Conservation (phyloP, 2,329 filamentous ascomycete genomes). For the Colletotrichum sansevieriae region DNA sequence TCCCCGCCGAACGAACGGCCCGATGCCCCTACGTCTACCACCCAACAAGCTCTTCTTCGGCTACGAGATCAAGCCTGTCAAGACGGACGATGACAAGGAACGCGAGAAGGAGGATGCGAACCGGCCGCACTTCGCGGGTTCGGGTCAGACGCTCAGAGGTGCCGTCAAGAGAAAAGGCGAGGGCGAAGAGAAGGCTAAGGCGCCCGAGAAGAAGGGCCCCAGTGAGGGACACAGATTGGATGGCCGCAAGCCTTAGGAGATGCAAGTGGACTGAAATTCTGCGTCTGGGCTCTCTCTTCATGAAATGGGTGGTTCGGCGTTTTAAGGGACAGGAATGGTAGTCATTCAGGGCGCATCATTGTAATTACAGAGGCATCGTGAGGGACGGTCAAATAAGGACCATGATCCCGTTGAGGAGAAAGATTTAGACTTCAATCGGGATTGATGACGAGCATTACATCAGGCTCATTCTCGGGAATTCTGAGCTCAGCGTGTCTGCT, state of each 20-base stretch:
- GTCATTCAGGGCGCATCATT: conserved; percentile 35
- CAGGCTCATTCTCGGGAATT: no score
- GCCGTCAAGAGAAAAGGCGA: conserved; percentile 79
- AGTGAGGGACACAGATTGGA: conserved; percentile 60
- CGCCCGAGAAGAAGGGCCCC: conserved; percentile 60
- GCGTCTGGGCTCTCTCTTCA: conserved; percentile 2
- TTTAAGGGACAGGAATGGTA: conserved; percentile 24
- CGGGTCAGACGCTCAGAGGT: conserved; percentile 83
- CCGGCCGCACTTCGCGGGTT: conserved; percentile 83
- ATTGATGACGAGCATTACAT: no score
- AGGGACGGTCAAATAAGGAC: conserved; percentile 19
- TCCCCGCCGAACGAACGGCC: conserved; percentile 75
- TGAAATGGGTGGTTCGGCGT: conserved; percentile 31
- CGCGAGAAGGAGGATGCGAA: conserved; percentile 73
- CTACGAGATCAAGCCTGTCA: conserved; percentile 90
- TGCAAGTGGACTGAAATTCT: neutral
- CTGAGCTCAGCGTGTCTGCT: no score
- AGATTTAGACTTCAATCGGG: conserved; percentile 5
- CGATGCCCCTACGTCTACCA: conserved; percentile 85
- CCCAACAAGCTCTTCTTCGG: conserved; percentile 97
- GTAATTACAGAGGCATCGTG: conserved; percentile 31
- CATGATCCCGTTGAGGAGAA: conserved; percentile 26
- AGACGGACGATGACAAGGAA: conserved; percentile 79
- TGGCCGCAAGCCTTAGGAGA: conserved; percentile 50
- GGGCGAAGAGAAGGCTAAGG: conserved; percentile 60